These are phyloP conservation scores for Ophiostoma australiae DNA, from an alignment of 2,329 filamentous ascomycete genomes.

Conservation along the genomic window DNA sequence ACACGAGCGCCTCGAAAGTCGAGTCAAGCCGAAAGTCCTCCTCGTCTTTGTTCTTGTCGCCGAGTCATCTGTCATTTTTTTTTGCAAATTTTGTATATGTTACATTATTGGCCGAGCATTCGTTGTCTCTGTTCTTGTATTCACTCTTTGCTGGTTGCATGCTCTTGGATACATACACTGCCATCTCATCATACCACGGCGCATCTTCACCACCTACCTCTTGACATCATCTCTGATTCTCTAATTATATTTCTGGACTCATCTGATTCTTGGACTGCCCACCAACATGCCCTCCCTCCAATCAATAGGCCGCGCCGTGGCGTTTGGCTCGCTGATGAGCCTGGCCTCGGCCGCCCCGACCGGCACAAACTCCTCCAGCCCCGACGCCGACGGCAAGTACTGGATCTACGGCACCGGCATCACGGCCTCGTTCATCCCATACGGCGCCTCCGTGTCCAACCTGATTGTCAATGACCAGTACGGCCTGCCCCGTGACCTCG, in stretches of 20 bases:
- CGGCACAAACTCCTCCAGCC: conserved; percentile 28
- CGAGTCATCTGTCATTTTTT: background rate
- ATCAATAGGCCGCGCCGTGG: background rate
- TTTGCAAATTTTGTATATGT: too few relatives aligned
- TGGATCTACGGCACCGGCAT: conserved; percentile 64
- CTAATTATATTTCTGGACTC: background rate
- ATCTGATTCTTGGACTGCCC: background rate
- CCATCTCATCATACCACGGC: background rate
- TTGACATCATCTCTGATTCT: too few relatives aligned
- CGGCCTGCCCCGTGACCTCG: conserved; percentile 64
- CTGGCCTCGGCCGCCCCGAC: background rate
- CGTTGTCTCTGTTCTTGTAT: background rate
- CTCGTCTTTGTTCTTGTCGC: conserved; percentile 3
- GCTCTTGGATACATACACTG: background rate
- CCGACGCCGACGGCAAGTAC: conserved; percentile 63
- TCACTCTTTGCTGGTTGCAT: background rate
- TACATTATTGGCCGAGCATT: background rate
- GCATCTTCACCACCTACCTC: background rate
- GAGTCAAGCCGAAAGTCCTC: background rate
- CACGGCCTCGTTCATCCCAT: conserved; percentile 64
- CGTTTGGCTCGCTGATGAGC: background rate
- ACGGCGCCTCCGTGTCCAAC: conserved; percentile 69
- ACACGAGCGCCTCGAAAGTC: background rate
- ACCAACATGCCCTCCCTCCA: background rate
- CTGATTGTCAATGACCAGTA: conserved; percentile 65